Percentiles rank a stretch among this genome's conserved stretches.
phyloP scores from a whole-genome alignment of 805 yeast genomes.

The Ogataea naganishii region DNA sequence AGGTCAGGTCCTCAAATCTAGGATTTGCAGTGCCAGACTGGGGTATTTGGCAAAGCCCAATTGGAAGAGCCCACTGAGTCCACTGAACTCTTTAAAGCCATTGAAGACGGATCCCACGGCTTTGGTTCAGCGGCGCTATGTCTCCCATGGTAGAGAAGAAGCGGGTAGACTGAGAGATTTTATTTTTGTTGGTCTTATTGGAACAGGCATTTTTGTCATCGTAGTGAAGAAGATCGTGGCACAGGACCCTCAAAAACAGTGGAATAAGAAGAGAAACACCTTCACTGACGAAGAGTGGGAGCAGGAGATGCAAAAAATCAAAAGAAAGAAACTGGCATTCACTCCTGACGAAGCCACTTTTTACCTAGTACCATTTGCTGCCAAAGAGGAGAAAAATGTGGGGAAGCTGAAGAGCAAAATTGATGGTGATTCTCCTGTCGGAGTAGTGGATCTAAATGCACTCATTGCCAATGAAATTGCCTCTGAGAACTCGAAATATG shows the following conservation, averaged over 20 bases:
- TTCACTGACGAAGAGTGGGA: conserved; percentile 42
- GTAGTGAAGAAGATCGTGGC: conserved; percentile 21
- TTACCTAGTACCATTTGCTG: conserved; percentile 21
- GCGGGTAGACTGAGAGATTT: conserved; percentile 32
- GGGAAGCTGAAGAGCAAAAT: conserved; percentile 7
- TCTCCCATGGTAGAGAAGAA: conserved; percentile 13
- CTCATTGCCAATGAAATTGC: conserved; percentile 38
- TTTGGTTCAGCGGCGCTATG: conserved; percentile 6
- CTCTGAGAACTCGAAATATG: conserved; percentile 33
- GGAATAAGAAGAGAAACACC: conserved; percentile 26
- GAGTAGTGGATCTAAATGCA: conserved; percentile 41
- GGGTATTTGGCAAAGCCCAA: too few relatives aligned
- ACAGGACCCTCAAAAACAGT: conserved; percentile 21
- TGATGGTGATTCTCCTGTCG: conserved; percentile 16
- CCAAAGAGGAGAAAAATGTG: conserved; percentile 3
- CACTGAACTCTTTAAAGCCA: too few relatives aligned
- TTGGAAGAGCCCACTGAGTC: too few relatives aligned
- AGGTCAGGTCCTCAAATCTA: too few relatives aligned
- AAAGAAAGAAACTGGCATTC: conserved; percentile 21
- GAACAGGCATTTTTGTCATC: conserved; percentile 31
- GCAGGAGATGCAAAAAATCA: conserved; percentile 24
- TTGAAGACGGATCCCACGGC: too few relatives aligned
- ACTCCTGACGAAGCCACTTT: conserved; percentile 14
- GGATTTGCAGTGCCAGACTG: too few relatives aligned
- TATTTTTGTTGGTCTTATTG: conserved; percentile 33